Percentiles rank a stretch among this genome's conserved stretches.
phyloP scores from a whole-genome alignment of 345 rosid genomes.

The Corchorus olitorius region DNA sequence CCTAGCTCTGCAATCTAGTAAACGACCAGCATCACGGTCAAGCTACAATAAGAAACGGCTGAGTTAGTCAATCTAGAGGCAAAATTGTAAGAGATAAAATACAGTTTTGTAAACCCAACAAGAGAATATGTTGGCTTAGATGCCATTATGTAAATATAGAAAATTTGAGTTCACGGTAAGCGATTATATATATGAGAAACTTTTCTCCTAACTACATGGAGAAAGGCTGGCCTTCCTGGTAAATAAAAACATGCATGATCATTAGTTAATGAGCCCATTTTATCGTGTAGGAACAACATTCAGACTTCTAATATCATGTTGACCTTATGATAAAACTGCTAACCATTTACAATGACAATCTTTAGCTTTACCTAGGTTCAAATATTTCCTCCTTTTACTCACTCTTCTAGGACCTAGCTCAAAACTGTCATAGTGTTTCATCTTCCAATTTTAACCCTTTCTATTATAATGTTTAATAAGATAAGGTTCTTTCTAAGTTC shows the following conservation, averaged over 20 bases:
- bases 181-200: too few species aligned
- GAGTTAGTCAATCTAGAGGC: not conserved
- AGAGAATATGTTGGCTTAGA: not conserved
- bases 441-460: not conserved
- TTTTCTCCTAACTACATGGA: not conserved
- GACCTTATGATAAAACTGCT: not conserved
- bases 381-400: not conserved
- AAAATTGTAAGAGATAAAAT: not conserved
- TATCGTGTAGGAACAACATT: not conserved
- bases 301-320: not conserved
- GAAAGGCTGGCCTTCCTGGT: not conserved
- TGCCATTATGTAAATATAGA: conserved; percentile 1
- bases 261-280: not conserved
- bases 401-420: not conserved
- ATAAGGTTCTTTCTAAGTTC: not conserved
- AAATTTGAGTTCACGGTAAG: not conserved
- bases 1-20: conserved; percentile 73
- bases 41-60: conserved; percentile 56
- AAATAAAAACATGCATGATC: not conserved
- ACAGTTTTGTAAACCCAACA: not conserved
- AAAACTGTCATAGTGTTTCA: not conserved
- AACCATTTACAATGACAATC: not conserved
- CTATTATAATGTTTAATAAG: not conserved
- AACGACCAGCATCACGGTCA: conserved; percentile 89
- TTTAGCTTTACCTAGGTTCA: not conserved